Evolutionary conservation across 2,329 filamentous ascomycete species (phyloP), one percentile per base, ranked within the genome.

Genomic region (Aspergillus sp.): DNA sequence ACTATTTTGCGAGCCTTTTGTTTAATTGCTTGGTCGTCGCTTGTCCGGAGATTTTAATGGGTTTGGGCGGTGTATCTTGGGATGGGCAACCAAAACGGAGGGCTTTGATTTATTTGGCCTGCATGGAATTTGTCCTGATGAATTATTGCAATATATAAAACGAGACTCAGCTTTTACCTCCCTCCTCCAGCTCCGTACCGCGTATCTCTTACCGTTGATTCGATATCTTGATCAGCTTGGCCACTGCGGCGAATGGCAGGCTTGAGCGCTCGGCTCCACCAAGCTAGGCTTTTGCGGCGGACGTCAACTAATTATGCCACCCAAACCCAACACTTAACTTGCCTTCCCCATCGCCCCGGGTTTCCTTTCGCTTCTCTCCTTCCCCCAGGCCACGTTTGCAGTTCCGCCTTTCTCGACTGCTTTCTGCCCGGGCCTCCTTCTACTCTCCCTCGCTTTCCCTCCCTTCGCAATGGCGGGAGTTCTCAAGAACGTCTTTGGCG

Each of bases 401-500:
- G 51, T 36, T 57, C 48, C 44, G 49, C 42, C 50, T 32, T 30
- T 32, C 53, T 54, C 47, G 26, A 53, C 49, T 34, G 38, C 41
- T 51, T 30, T 43, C 26, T 7, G 26, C 24, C 55, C 17, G 15
- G 24, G n/a, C 26, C 34, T 45, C 13, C 65, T 64, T 58, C 61
- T 61, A 59, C 55, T 58, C 60, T 62, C 59, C 60, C 62, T 18
- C 48, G 42, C 48, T 39, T 62, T 61, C 12, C 26, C 8, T 32
- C 38, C 68, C 63, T 44, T 62, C 65, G 65, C 63, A 62, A 75
- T 75, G 73, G 73, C 72, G 64, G 71, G 69, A 62, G 56, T 76
- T 60, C 63, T 76, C 62, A 73, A 75, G 66, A 75, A 74, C 64
- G 56, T 75, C 52, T 75, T 76, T 64, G 72, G 68, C 49, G 66